Base-by-base conservation (phyloP, 2,329 filamentous ascomycete species). In the Aaosphaeria arxii region DNA sequence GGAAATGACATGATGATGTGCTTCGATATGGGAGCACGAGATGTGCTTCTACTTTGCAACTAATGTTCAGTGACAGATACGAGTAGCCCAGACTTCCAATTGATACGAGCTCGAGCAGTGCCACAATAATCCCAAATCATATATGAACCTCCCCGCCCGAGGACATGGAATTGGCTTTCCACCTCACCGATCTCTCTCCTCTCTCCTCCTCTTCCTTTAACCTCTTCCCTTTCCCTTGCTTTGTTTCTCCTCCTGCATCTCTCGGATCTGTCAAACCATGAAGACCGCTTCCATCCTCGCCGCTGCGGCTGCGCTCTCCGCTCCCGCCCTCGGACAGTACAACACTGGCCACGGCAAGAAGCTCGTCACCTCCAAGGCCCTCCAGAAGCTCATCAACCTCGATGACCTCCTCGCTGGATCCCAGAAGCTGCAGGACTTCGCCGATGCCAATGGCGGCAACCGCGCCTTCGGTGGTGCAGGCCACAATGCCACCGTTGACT, bases 401-500 rank as follows among this genome's bases (percentile, higher is more conserved):
- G 58, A 67, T 35, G 61, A 63, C 42, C 44, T 69, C 46, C 59
- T 69, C 45, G 57, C 58, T 42, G 63, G 63, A 5, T 63, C 64
- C 38, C 59, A 66, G 47, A 58, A 67, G 44, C 58, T 67, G 17
- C 65, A 69, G 47, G 58, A 56, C 40, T 56, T 67, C 35, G 63
- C 65, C 7, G 58, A 64, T 47, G 61, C 55, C 41, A 61, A 64
- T 24, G 65, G 58, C 28, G 65, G 66, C 32, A 69, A 67, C 55
- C 65, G 66, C 24, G 66, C 65, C 30, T 69, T 69, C 41, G 66
- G 66, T 46, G 56, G 64, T 44, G 57, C 48, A 11, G 66, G 66
- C 33, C 65, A 69, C 54, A 69, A 67, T 49, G 59, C 58, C 31
- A 67, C 64, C 1, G 60, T 63, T 5, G 62, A 66, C 35, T 69